Conservation (phyloP, 2,329 filamentous ascomycete genomes). For the Xylariomycetidae sp. region DNA sequence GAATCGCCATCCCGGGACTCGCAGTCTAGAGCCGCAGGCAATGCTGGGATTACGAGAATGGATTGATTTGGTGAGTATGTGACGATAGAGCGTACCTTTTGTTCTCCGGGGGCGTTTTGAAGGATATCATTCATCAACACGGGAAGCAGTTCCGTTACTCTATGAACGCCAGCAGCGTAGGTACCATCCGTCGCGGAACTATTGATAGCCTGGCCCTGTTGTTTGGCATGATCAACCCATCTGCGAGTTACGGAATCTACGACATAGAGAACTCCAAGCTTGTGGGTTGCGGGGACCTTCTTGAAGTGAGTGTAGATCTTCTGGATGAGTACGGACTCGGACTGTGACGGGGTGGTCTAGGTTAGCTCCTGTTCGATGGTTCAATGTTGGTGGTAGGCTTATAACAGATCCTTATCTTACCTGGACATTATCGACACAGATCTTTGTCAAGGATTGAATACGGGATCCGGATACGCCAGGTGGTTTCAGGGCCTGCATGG, state of each 20-base stretch:
- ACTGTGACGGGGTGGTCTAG: conserved; percentile 48
- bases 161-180: conserved; percentile 89
- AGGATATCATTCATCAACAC: conserved; percentile 94
- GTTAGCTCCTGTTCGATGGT: conserved; percentile 8
- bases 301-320: conserved; percentile 98
- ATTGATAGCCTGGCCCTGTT: conserved; percentile 75
- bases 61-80: conserved; percentile 19
- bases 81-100: conserved; percentile 76
- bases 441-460: conserved; percentile 78
- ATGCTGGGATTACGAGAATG: conserved; percentile 27
- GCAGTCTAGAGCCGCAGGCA: conserved; percentile 12
- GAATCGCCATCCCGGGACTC: too few relatives aligned
- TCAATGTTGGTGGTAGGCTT: too few relatives aligned
- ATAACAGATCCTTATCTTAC: too few relatives aligned
- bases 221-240: conserved; percentile 94
- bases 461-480: conserved; percentile 92
- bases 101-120: conserved; percentile 80
- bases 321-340: conserved; percentile 89
- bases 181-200: conserved; percentile 83
- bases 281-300: conserved; percentile 90
- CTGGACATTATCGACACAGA: conserved; percentile 88
- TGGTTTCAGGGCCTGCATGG: conserved; percentile 85
- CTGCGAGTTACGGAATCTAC: conserved; percentile 99
- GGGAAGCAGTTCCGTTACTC: conserved; percentile 92
- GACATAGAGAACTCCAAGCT: conserved; percentile 98